Evolutionary conservation across 257 asterid genomes (phyloP).

Genomic region (Verbena officinalis): DNA sequence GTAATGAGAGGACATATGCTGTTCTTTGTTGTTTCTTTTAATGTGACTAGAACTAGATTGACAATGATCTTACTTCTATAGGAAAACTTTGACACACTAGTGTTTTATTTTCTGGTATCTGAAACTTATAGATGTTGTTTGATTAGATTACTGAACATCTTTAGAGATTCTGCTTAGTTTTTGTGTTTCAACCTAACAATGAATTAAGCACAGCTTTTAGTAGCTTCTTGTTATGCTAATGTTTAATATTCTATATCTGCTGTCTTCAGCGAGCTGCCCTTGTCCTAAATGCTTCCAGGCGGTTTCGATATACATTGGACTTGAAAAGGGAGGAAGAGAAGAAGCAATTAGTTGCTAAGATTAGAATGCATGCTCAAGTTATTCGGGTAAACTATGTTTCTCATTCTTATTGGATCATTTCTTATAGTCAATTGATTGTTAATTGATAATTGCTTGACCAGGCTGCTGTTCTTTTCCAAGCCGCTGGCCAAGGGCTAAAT

Average conservation of each 20-base stretch:
- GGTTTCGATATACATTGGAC: slow-evolving; percentile 89
- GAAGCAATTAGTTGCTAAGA: slow-evolving; percentile 65
- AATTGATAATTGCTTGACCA: slow-evolving; percentile 38
- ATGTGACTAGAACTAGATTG: neutral
- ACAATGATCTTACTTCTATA: neutral
- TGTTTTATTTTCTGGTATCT: neutral
- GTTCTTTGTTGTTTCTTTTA: neutral
- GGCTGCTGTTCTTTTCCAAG: slow-evolving; percentile 93
- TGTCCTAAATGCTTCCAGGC: slow-evolving; percentile 86
- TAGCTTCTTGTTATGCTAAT: no score
- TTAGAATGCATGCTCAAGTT: slow-evolving; percentile 89
- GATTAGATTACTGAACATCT: slow-evolving; percentile 5
- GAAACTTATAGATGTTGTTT: neutral
- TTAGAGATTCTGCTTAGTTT: slow-evolving; percentile 8
- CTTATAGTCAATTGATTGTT: slow-evolving; percentile 21
- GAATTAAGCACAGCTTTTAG: no score
- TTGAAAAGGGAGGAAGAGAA: slow-evolving; percentile 88
- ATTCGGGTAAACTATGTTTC: slow-evolving; percentile 54
- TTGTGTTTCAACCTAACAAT: neutral
- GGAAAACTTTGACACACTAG: neutral
- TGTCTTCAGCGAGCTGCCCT: slow-evolving; percentile 83
- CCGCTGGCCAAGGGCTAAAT: slow-evolving; percentile 49
- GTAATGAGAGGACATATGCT: neutral
- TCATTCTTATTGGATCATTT: slow-evolving; percentile 8
- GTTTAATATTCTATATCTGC: neutral